A percentile compares a stretch with the other conserved stretches of the same genome.
These are phyloP conservation scores for Aspergillus sp. DNA, from an alignment of 2,329 filamentous ascomycete species.

Conservation along the genomic window DNA sequence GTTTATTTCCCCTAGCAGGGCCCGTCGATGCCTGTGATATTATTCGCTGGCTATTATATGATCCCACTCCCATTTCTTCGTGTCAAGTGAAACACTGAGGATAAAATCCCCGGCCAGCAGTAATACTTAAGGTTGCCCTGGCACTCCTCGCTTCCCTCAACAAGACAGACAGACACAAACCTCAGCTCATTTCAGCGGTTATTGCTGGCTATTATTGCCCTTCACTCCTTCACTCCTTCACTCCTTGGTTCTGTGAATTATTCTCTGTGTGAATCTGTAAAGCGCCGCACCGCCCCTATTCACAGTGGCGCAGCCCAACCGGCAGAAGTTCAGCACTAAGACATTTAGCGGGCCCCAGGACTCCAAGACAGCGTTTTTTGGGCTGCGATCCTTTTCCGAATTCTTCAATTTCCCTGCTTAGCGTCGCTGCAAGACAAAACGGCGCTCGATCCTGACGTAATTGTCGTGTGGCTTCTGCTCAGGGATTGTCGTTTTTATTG, in stretches of 20 bases:
- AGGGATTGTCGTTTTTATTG: conserved; percentile 14
- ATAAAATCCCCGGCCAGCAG: conserved; percentile 11
- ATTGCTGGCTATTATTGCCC: no score
- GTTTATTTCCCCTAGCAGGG: neutral
- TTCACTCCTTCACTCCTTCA: no score
- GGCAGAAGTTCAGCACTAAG: neutral
- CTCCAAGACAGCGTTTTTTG: conserved; percentile 12
- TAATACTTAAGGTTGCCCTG: neutral
- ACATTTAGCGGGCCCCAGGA: neutral
- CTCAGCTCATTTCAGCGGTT: no score
- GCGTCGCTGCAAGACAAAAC: conserved; percentile 20
- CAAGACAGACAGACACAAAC: neutral
- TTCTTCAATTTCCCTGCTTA: conserved; percentile 8
- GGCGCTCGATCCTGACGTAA: conserved; percentile 23
- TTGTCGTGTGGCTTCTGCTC: conserved; percentile 15
- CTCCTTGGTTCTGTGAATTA: no score
- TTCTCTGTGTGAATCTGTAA: no score
- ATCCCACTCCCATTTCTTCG: conserved; percentile 7
- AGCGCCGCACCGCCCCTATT: neutral
- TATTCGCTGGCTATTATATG: conserved; percentile 1
- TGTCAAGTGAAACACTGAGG: conserved; percentile 12
- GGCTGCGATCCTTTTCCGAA: conserved; percentile 15
- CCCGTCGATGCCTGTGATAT: conserved; percentile 4
- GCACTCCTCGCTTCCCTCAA: no score
- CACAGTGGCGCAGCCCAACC: neutral